A percentile compares a stretch with the other conserved stretches of the same genome.
Evolutionary conservation across 176 grass and related monocot species (phyloP).

Genomic region (Puccinellia tenuiflora): DNA sequence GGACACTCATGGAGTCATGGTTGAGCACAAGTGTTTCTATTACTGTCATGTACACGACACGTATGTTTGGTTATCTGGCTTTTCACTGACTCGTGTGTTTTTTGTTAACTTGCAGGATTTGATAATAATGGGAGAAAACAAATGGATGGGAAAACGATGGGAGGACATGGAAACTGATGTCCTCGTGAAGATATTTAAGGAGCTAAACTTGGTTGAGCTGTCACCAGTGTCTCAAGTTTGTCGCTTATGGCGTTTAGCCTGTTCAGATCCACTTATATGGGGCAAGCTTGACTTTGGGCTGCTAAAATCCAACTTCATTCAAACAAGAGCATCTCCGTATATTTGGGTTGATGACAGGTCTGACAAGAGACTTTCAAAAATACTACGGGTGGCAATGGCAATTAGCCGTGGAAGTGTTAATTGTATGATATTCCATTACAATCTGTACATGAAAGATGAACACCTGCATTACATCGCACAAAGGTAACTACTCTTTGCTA

Average conservation of each 20-base stretch:
- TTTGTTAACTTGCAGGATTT: slow-evolving; percentile 30
- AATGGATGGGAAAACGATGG: slow-evolving; percentile 79
- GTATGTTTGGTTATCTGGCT: not conserved
- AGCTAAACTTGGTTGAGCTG: slow-evolving; percentile 84
- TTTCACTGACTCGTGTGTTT: slow-evolving; percentile 16
- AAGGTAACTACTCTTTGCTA: slow-evolving; percentile 54
- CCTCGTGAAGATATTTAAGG: slow-evolving; percentile 94
- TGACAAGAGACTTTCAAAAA: slow-evolving; percentile 67
- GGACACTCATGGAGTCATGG: not conserved
- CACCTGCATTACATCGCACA: slow-evolving; percentile 81
- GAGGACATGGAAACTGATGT: slow-evolving; percentile 99
- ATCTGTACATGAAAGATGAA: slow-evolving; percentile 95
- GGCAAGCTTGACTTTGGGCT: slow-evolving; percentile 76
- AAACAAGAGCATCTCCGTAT: slow-evolving; percentile 78
- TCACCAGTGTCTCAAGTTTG: slow-evolving; percentile 85
- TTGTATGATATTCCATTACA: slow-evolving; percentile 94
- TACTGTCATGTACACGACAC: not conserved
- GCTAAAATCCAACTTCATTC: slow-evolving; percentile 87
- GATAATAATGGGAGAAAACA: slow-evolving; percentile 63
- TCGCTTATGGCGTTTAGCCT: slow-evolving; percentile 65
- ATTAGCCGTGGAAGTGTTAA: slow-evolving; percentile 63
- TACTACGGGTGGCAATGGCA: slow-evolving; percentile 76
- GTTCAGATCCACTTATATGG: slow-evolving; percentile 96
- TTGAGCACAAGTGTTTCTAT: not conserved
- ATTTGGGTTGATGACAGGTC: slow-evolving; percentile 90